Evolutionary conservation across 352 stramenopile genomes (phyloP).

Genomic region (Phytopythium boreale): DNA sequence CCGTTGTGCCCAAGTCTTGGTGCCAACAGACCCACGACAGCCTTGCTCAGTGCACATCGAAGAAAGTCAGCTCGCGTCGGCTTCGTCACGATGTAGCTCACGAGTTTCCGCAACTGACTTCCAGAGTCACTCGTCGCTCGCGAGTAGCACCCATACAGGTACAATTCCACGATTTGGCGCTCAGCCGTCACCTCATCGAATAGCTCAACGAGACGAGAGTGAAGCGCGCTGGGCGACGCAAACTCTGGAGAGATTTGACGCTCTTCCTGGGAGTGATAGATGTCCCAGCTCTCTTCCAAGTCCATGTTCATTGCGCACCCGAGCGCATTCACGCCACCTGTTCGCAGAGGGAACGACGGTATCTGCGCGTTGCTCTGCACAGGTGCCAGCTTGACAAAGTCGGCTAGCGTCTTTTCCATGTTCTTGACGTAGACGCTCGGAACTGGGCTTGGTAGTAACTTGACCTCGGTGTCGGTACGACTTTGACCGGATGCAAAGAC

Average conservation of each 20-base stretch:
- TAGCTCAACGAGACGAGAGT: not conserved
- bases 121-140: not conserved
- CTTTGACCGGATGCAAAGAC: not conserved
- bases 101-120: not conserved
- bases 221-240: not conserved
- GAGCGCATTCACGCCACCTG: slow-evolving; percentile 18
- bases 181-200: slow-evolving; percentile 12
- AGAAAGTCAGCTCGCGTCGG: slow-evolving; percentile 39
- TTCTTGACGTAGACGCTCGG: not conserved
- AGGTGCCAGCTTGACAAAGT: not conserved
- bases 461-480: not conserved
- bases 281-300: slow-evolving; percentile 37
- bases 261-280: slow-evolving; percentile 23
- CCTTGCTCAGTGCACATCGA: slow-evolving; percentile 29
- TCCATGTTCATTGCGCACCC: slow-evolving; percentile 34
- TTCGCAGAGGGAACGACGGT: not conserved
- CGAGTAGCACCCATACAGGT: slow-evolving; percentile 13
- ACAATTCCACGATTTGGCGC: slow-evolving; percentile 14
- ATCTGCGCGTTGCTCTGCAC: not conserved
- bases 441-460: not conserved
- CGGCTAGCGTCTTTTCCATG: not conserved
- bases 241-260: slow-evolving; percentile 1
- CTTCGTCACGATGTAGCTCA: slow-evolving; percentile 18
- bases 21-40: slow-evolving; percentile 23
- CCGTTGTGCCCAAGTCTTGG: slow-evolving; percentile 19